Evolutionary conservation across 2,329 filamentous ascomycete species (phyloP), one percentile per base, ranked within the genome.

Genomic region (Calonectria honghensis): DNA sequence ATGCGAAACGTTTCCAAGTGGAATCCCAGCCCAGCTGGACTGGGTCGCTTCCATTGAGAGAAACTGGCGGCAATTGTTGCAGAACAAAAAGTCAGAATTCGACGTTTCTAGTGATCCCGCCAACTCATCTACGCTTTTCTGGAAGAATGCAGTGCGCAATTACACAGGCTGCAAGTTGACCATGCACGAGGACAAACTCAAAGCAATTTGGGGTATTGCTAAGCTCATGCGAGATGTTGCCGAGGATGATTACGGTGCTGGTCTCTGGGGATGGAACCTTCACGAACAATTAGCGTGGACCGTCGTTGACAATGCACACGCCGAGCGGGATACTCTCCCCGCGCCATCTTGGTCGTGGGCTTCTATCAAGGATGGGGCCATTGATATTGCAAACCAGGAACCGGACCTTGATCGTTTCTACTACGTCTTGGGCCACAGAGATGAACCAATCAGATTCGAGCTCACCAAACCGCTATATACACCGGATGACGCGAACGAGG

Each of bases 11-110:
- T 59, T 59, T n/a, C 54, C 54, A 14, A 2, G 39, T 2, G 54
- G 54, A 9, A 59, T 59, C 18, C 54, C 54, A 11, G 16, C 31
- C 13, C 54, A 59, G 20, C 6, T 59, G 13, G 54, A 39, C 32
- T 59, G 54, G 54, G 31, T 37, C 1, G 54, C 54, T 9, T 59
- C 54, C 1, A 59, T 59, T 24, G 54, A 59, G n/a, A 37, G 54
- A 24, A 59, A 59, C n/a, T 59, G 54, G 54, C 54, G 54, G 11
- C 31, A 37, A 7, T 16, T 59, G 54, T n/a, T 59, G 20, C 54
- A 59, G 32, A 39, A 39, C 20, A 32, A 27, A 4, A 31, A 59
- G 13, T 14, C 35, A 10, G n/a, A 16, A 37, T 37, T 59, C 16
- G 20, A n/a, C 11, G 6, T 4, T 6, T 24, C 31, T 1, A 32